These are phyloP conservation scores for Pyrus hybrid DNA, from an alignment of 331 rosid species.

Conservation along the genomic window DNA sequence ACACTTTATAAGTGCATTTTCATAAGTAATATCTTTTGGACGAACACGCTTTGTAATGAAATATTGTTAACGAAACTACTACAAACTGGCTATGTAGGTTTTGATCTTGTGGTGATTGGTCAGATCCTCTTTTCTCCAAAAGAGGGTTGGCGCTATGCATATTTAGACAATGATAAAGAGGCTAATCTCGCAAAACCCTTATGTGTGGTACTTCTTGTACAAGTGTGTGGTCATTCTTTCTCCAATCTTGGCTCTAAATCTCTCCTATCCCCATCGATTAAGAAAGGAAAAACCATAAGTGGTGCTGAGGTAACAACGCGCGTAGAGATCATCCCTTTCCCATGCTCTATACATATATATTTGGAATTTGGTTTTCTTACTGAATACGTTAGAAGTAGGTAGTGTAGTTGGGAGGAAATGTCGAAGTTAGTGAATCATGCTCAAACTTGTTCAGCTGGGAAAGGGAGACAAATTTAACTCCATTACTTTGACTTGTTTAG, in stretches of 20 bases:
- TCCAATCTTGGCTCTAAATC: not conserved
- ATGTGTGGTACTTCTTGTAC: not conserved
- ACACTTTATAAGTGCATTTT: not conserved
- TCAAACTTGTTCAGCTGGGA: not conserved
- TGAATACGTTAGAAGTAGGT: not conserved
- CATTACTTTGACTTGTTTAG: not conserved
- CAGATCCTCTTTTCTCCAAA: not conserved
- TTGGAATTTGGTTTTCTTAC: not conserved
- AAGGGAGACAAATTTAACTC: not conserved
- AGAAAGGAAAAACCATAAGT: not conserved
- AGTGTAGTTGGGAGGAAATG: not conserved
- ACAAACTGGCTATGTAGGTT: not conserved
- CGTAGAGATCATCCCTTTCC: not conserved
- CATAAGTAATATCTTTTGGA: not conserved
- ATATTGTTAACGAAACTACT: not conserved
- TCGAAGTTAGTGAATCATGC: not conserved
- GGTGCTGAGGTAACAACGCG: not conserved
- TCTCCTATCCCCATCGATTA: not conserved
- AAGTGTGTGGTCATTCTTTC: not conserved
- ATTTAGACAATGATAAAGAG: not conserved
- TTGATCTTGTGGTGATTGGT: not conserved
- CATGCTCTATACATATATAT: not conserved
- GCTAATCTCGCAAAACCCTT: not conserved
- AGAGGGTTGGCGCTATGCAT: not conserved
- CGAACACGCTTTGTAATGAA: too few species aligned